Evolutionary conservation across 805 yeast genomes (phyloP), one percentile per base, ranked within the genome.

Genomic region (Pichia pseudocactophila): DNA sequence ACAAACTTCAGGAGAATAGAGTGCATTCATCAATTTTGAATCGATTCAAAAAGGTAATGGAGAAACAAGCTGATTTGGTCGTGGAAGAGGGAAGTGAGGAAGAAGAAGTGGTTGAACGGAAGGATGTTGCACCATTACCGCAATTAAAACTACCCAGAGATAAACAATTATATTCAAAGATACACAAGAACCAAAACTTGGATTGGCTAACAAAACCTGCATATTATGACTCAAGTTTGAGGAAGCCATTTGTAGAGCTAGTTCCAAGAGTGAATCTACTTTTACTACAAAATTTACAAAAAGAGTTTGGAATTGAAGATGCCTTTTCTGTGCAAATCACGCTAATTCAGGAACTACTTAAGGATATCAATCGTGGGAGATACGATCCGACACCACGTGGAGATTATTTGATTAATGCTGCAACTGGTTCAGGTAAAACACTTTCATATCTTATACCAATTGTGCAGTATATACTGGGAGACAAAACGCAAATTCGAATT

Each of bases 341-440:
- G 2, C 84, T 84, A 2, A 66, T 85, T 42, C 74, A 79, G n/a
- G 57, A 70, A 25, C 53, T 73, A 33, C 59, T 79, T 28, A 57
- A 59, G 50, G 78, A 71, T 51, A 49, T 52, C 3, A 59, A 70
- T 50, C 57, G 59, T 10, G 65, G 58, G 44, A 62, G 53, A 42
- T 46, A 66, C 20, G 62, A 67, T 34, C 81, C 85, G 1, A 76
- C 70, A 41, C 67, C 74, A 34, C 66, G 68, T 43, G 90, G 90
- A 19, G 95, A 92, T 61, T 61, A 88, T 16, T 66, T 90, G 36
- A 95, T 90, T 6, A 89, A 90, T 61, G 95, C 98, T 2, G 76
- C 94, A 10, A 90, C 98, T 0, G 98, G 98, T 34, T 83, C 95
- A 0, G 98, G 98, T 54, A 90, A 90, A 58, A 90, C 98, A 0